Percentiles rank a stretch among this genome's conserved stretches.
These are phyloP conservation scores for Sporothrix schenckii DNA, from an alignment of 2,329 filamentous ascomycete genomes.

Conservation along the genomic window DNA sequence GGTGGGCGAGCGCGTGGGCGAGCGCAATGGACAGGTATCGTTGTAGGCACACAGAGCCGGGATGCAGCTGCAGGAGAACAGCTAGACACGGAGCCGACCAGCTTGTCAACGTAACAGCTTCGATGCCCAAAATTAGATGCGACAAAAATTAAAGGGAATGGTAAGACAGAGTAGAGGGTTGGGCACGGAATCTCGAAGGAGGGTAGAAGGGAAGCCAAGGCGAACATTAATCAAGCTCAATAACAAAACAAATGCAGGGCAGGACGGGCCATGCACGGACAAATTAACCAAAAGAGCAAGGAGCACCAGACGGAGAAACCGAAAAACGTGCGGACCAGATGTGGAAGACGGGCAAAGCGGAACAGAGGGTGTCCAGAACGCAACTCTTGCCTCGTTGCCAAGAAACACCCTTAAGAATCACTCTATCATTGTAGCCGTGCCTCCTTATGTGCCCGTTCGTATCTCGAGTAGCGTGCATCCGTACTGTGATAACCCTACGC, in stretches of 20 bases:
- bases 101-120: background rate
- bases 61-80: background rate
- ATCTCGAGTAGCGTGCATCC: background rate
- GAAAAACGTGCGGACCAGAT: background rate
- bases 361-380: background rate
- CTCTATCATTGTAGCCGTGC: slow-evolving; percentile 4
- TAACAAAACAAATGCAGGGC: background rate
- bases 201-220: background rate
- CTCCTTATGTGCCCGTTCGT: slow-evolving; percentile 10
- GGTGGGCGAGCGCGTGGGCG: background rate
- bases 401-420: slow-evolving; percentile 5
- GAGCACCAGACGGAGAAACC: background rate
- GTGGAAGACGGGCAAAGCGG: background rate
- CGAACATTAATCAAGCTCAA: background rate
- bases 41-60: background rate
- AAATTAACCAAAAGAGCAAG: slow-evolving; percentile 8
- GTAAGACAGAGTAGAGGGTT: background rate
- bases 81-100: background rate
- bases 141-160: background rate
- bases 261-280: background rate
- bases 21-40: background rate
- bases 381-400: background rate
- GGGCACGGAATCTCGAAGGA: background rate
- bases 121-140: too few relatives aligned
- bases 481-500: too few relatives aligned